Conservation (phyloP, 371 early-diverging fungal species). For the Mucor saturninus region DNA sequence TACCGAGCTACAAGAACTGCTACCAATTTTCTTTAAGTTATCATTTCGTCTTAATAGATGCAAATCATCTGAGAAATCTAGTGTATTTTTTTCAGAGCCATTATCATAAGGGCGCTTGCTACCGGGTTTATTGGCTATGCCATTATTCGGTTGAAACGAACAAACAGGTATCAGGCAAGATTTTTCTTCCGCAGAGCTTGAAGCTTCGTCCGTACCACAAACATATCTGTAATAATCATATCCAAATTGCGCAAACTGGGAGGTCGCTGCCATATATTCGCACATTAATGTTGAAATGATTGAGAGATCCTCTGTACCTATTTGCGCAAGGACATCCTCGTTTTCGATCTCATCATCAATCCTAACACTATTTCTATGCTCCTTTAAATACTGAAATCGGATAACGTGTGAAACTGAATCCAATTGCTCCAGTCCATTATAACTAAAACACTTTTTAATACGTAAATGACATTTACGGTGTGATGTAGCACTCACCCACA, state of each 20-base stretch:
- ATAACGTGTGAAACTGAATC: constrained; percentile 36
- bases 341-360: constrained; percentile 30
- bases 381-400: constrained; percentile 45
- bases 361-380: constrained; percentile 37
- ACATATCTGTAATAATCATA: constrained; percentile 48
- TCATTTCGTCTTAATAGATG: constrained; percentile 8
- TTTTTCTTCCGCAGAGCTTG: constrained; percentile 29
- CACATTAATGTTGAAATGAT: constrained; percentile 45
- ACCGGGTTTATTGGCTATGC: background rate
- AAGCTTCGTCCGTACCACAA: constrained; percentile 35
- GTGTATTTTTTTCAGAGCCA: constrained; percentile 1
- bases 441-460: constrained; percentile 10
- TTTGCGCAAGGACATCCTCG: background rate
- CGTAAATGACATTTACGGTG: background rate
- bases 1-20: background rate
- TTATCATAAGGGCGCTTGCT: constrained; percentile 5
- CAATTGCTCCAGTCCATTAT: constrained; percentile 35
- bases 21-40: constrained; percentile 16
- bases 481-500: constrained; percentile 31
- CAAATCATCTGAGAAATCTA: constrained; percentile 18
- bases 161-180: constrained; percentile 52
- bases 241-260: constrained; percentile 48
- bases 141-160: constrained; percentile 35
- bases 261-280: constrained; percentile 43
- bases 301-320: constrained; percentile 15